Base-by-base conservation (phyloP, 2,329 filamentous ascomycete species). In the Parastagonospora avenae region DNA sequence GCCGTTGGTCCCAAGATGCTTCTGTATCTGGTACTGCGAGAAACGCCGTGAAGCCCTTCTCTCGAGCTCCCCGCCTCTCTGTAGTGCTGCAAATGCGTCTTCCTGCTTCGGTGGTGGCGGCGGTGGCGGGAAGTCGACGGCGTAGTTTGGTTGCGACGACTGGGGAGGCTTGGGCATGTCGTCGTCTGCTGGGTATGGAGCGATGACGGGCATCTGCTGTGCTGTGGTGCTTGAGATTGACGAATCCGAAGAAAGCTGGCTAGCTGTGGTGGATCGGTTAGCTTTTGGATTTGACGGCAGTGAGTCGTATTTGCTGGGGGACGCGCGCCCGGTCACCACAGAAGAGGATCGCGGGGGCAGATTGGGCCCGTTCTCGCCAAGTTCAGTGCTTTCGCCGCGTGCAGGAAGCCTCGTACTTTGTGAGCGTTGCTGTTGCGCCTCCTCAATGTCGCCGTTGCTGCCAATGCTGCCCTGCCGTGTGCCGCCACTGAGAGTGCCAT, bases 21-120 rank as follows among this genome's bases (percentile, higher is more conserved):
- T 97, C 39, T 91, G 91, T 62, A 99, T 96, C 68, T 99, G 94
- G 71, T 97, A 99, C 46, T 92, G 90, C 2, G 94, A 97, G 71
- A 97, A 99, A 66, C 94, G 83, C 61, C 93, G 84, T 11, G 94
- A 99, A 1, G 94, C 94, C 70, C 94, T 84, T 68, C 94, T 85
- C 75, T 99, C 94, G 42, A 99, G 78, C 60, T 97, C 92, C 15
- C 93, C 93, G 30, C 92, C 92, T 73, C 92, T 86, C 74, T 97
- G 94, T 59, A 99, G 76, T 43, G 92, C 92, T 42, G 91, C 91
- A 45, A 99, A 79, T 4, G 94, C 94, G 77, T 96, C 95, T 64
- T 94, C 90, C 63, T 92, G 87, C 64, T 90, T 90, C 45, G 91
- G 89, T 24, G 88, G 86, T 2, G 91, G 89, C n/a, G 88, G 88